A percentile compares a stretch with the other conserved stretches of the same genome.
These are phyloP conservation scores for Glebionis coronaria DNA, from an alignment of 129 eudicot species.

Conservation along the genomic window DNA sequence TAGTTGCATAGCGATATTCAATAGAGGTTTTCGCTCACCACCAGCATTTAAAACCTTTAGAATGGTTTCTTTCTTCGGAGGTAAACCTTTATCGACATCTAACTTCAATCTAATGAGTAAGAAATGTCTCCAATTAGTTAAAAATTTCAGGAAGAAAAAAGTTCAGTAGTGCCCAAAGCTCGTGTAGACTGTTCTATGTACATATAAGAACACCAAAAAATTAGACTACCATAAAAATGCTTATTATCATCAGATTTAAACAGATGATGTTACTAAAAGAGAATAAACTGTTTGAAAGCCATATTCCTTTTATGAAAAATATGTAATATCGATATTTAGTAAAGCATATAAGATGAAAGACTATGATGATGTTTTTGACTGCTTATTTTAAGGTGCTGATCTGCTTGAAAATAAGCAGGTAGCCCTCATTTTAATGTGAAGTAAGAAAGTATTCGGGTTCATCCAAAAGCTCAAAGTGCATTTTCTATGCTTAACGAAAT, in stretches of 20 bases:
- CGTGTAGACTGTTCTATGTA: constrained; percentile 97
- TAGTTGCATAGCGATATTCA: constrained; percentile 97
- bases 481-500: no score
- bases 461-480: no score
- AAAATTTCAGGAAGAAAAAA: constrained; percentile 96
- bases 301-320: not conserved
- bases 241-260: not conserved
- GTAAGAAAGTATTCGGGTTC: no score
- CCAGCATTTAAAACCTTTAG: constrained; percentile 99
- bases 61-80: constrained; percentile 98
- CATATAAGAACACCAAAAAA: not conserved
- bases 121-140: constrained; percentile 93
- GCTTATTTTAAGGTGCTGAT: no score
- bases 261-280: not conserved
- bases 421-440: no score
- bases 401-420: not conserved
- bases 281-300: not conserved
- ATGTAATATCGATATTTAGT: not conserved
- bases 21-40: constrained; percentile 94
- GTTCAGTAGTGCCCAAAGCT: constrained; percentile 96
- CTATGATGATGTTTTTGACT: not conserved
- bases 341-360: not conserved
- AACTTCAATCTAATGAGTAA: constrained; percentile 92
- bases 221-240: not conserved
- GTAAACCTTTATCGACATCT: constrained; percentile 98